Percentiles rank a stretch among this genome's conserved stretches.
Conservation (phyloP, 1,284 basidiomycete genomes). For the Apiotrichum domesticum region DNA sequence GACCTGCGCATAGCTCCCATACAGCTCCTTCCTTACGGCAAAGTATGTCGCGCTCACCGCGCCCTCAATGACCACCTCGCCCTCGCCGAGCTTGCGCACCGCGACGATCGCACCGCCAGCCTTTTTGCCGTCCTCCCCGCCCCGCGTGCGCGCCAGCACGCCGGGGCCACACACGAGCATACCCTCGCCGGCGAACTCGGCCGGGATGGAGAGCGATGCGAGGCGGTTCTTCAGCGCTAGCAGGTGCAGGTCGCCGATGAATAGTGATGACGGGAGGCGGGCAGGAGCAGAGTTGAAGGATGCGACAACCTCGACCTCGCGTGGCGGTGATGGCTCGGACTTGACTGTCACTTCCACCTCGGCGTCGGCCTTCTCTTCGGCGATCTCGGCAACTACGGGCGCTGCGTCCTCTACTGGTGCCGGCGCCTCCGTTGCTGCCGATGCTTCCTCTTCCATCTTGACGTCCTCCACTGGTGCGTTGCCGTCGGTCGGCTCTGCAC, state of each 20-base stretch:
- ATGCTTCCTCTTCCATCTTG: not conserved
- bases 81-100: conserved; percentile 76
- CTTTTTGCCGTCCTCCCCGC: conserved; percentile 46
- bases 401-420: not conserved
- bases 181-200: conserved; percentile 90
- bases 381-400: not conserved
- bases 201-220: conserved; percentile 65
- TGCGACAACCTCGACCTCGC: conserved; percentile 51
- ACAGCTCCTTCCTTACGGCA: conserved; percentile 76
- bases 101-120: conserved; percentile 65
- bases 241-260: conserved; percentile 91
- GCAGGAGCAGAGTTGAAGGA: conserved; percentile 60
- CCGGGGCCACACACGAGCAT: conserved; percentile 74
- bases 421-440: not conserved
- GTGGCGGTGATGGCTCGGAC: not conserved
- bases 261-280: conserved; percentile 73
- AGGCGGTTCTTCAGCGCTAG: conserved; percentile 75
- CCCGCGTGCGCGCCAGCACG: conserved; percentile 48
- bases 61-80: conserved; percentile 80
- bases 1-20: conserved; percentile 78
- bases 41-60: conserved; percentile 82
- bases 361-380: not conserved
- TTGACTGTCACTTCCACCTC: conserved; percentile 6
- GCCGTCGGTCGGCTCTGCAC: not conserved
- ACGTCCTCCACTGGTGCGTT: not conserved